Conservation (phyloP, 148 eudicot genomes). For the Limonium bicolor region DNA sequence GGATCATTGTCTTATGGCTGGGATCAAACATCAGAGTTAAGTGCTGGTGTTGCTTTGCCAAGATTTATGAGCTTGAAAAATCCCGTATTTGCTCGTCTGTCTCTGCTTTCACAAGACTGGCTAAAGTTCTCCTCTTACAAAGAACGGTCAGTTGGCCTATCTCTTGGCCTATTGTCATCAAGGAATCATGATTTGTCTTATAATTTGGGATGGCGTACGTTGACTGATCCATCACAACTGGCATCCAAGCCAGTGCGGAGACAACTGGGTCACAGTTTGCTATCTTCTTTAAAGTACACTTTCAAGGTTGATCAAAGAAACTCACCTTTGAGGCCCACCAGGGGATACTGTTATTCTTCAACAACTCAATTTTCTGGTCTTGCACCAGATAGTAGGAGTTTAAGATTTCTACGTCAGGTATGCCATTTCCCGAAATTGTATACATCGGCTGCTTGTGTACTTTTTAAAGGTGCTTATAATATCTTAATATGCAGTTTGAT, state of each 20-base stretch:
- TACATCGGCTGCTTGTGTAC: no score
- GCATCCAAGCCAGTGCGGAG: constrained; percentile 72
- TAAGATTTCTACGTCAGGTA: constrained; percentile 86
- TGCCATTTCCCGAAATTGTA: no score
- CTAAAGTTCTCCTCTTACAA: constrained; percentile 71
- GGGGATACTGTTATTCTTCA: constrained; percentile 75
- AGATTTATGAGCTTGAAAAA: constrained; percentile 31
- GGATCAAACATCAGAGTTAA: constrained; percentile 72
- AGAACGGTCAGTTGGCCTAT: constrained; percentile 52
- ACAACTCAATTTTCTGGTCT: constrained; percentile 73
- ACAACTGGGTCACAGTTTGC: constrained; percentile 81
- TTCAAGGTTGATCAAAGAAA: constrained; percentile 70
- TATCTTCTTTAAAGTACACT: constrained; percentile 74
- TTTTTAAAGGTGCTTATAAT: no score
- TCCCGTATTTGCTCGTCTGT: constrained; percentile 67
- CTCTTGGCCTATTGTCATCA: constrained; percentile 63
- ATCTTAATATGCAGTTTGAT: no score
- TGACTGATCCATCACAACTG: constrained; percentile 83
- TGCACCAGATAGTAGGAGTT: constrained; percentile 62
- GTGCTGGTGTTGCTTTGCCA: constrained; percentile 74
- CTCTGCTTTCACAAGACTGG: constrained; percentile 89
- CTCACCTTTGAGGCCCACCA: constrained; percentile 75
- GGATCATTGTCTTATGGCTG: constrained; percentile 66
- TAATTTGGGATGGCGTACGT: constrained; percentile 75
- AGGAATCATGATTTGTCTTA: constrained; percentile 62